Conservation (phyloP, 768 basidiomycete genomes). For the Boletellus ananiceps region DNA sequence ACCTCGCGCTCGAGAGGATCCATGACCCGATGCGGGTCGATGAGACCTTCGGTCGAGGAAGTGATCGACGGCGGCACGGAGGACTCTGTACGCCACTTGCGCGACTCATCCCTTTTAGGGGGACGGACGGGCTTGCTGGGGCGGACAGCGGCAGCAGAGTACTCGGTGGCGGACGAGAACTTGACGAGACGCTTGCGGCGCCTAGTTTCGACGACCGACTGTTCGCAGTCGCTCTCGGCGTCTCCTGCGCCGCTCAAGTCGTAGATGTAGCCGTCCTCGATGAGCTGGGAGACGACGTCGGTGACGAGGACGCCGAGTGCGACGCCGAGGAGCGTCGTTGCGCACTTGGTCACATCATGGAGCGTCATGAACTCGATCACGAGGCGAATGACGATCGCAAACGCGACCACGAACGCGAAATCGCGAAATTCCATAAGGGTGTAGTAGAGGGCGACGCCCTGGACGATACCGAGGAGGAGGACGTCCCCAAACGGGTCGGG, state of each 20-base stretch:
- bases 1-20: slow-evolving; percentile 69
- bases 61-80: slow-evolving; percentile 49
- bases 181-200: slow-evolving; percentile 45
- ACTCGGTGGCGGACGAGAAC: slow-evolving; percentile 40
- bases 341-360: slow-evolving; percentile 51
- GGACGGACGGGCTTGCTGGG: slow-evolving; percentile 25
- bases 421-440: slow-evolving; percentile 51
- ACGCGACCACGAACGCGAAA: slow-evolving; percentile 51
- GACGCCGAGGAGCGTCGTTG: slow-evolving; percentile 60
- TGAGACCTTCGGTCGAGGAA: slow-evolving; percentile 64
- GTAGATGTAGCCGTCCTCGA: slow-evolving; percentile 45
- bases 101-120: slow-evolving; percentile 26
- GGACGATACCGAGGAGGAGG: slow-evolving; percentile 67
- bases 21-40: slow-evolving; percentile 55
- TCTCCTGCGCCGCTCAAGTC: slow-evolving; percentile 22
- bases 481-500: slow-evolving; percentile 47
- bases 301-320: slow-evolving; percentile 67
- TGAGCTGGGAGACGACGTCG: slow-evolving; percentile 62
- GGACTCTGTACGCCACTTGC: slow-evolving; percentile 32
- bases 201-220: slow-evolving; percentile 12
- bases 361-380: slow-evolving; percentile 54
- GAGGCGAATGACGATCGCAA: slow-evolving; percentile 58
- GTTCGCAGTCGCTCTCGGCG: slow-evolving; percentile 18
- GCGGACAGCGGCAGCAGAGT: slow-evolving; percentile 12
- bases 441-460: slow-evolving; percentile 71